These are phyloP conservation scores for Fusarium nematophilum DNA, from an alignment of 2,329 filamentous ascomycete species.

Conservation along the genomic window DNA sequence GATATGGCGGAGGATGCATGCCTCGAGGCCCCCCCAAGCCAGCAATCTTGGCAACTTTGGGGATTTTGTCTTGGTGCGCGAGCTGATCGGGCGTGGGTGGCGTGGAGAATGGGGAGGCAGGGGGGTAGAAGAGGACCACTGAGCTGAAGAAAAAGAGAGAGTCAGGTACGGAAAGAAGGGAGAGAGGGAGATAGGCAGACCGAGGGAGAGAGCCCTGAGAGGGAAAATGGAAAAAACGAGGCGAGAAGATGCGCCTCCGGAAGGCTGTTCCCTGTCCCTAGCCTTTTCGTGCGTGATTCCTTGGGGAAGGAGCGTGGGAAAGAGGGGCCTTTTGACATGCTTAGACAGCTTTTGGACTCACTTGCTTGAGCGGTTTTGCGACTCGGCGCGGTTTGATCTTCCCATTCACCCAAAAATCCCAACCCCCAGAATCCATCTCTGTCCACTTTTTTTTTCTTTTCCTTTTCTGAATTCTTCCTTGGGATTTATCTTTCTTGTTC, in stretches of 20 bases:
- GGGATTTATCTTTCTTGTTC: too few species aligned
- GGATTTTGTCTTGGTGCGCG: slow-evolving; percentile 10
- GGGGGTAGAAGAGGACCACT: slow-evolving; percentile 16
- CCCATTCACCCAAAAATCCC: slow-evolving; percentile 8
- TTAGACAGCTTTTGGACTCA: too few species aligned
- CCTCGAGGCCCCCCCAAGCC: too few species aligned
- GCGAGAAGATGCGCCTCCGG: slow-evolving; percentile 25
- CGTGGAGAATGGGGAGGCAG: background rate
- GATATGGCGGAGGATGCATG: slow-evolving; percentile 12
- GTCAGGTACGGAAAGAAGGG: slow-evolving; percentile 20
- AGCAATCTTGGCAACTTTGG: slow-evolving; percentile 12
- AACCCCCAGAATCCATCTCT: slow-evolving; percentile 30
- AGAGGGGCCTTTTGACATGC: too few species aligned
- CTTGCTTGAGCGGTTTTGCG: slow-evolving; percentile 21
- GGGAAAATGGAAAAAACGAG: slow-evolving; percentile 12
- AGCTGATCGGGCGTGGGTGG: slow-evolving; percentile 1
- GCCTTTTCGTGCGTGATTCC: slow-evolving; percentile 17
- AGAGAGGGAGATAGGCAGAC: background rate
- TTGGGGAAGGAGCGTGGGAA: slow-evolving; percentile 25
- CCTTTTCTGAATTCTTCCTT: slow-evolving; percentile 20
- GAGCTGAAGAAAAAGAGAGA: too few species aligned
- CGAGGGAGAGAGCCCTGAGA: too few species aligned
- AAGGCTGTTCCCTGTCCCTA: slow-evolving; percentile 17
- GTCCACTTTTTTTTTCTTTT: slow-evolving; percentile 29
- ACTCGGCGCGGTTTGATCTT: slow-evolving; percentile 5